Evolutionary conservation across 768 basidiomycete species (phyloP).

Genomic region (Mycena vulgaris): DNA sequence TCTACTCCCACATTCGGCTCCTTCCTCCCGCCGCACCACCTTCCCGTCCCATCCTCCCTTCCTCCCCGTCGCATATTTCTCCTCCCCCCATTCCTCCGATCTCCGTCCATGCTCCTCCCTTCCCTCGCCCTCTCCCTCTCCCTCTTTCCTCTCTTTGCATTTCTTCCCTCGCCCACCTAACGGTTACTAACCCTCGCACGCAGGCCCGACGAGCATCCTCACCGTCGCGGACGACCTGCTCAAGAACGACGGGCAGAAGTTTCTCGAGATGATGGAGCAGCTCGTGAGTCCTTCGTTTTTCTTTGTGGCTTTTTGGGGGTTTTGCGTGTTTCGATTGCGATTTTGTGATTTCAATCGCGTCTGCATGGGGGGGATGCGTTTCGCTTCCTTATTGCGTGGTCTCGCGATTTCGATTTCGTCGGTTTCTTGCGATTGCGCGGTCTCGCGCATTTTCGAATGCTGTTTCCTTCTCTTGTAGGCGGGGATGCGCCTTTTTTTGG

Average conservation of each 20-base stretch:
- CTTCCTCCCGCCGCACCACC: not conserved
- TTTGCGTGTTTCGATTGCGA: not conserved
- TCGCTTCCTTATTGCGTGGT: no score
- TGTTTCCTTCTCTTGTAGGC: no score
- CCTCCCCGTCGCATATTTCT: not conserved
- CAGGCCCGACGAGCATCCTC: conserved; percentile 93
- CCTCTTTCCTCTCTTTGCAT: not conserved
- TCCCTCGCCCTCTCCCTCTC: not conserved
- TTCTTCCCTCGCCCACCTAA: not conserved
- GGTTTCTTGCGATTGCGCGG: no score
- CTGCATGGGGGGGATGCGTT: no score
- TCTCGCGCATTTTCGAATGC: no score
- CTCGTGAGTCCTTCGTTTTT: conserved; percentile 74
- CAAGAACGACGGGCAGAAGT: conserved; percentile 99
- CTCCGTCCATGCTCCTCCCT: not conserved
- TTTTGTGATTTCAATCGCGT: not conserved
- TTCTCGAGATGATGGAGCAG: conserved; percentile 99
- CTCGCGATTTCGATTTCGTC: no score
- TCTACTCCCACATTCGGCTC: no score
- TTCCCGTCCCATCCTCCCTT: not conserved
- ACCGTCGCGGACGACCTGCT: conserved; percentile 99
- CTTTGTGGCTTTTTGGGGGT: not conserved
- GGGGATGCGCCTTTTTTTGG: no score
- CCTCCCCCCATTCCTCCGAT: not conserved
- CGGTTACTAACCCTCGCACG: conserved; percentile 38